Conservation (phyloP, 208 protist species). For the Crithidia expoeki region DNA sequence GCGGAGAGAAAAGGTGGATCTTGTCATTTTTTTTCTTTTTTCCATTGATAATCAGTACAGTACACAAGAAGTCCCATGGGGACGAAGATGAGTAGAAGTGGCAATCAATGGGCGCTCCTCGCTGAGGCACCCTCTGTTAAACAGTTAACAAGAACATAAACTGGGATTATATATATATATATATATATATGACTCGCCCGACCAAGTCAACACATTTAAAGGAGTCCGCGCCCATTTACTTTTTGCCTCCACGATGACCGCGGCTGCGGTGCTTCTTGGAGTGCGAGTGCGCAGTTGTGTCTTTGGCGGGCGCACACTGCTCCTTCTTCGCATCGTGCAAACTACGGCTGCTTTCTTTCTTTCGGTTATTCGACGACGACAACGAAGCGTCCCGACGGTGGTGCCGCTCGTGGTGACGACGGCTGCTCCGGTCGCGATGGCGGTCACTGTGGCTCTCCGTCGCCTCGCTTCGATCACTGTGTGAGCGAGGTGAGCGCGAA, state of each 20-base stretch:
- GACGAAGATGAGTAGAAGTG: not conserved
- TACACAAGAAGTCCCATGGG: not conserved
- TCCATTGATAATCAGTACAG: too few species aligned
- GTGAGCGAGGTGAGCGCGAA: slow-evolving; percentile 1
- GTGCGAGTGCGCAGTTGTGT: not conserved
- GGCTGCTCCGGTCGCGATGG: not conserved
- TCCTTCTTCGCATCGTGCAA: slow-evolving; percentile 22
- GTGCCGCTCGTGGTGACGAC: not conserved
- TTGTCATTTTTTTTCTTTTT: too few species aligned
- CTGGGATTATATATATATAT: too few species aligned
- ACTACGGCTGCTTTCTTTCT: not conserved
- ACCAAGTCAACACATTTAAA: too few species aligned
- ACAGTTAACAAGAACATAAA: too few species aligned
- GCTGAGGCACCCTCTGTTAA: not conserved
- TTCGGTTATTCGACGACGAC: not conserved
- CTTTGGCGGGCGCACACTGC: slow-evolving; percentile 7
- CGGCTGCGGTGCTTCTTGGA: not conserved
- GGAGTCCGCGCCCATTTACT: not conserved
- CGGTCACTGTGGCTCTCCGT: slow-evolving; percentile 4
- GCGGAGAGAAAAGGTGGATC: too few species aligned
- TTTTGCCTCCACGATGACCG: not conserved
- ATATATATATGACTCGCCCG: too few species aligned
- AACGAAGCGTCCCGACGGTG: not conserved
- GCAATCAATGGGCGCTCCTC: not conserved
- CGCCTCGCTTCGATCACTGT: not conserved